phyloP scores from a whole-genome alignment of 176 grass and related monocot genomes.

The Aegilops speltoides region DNA sequence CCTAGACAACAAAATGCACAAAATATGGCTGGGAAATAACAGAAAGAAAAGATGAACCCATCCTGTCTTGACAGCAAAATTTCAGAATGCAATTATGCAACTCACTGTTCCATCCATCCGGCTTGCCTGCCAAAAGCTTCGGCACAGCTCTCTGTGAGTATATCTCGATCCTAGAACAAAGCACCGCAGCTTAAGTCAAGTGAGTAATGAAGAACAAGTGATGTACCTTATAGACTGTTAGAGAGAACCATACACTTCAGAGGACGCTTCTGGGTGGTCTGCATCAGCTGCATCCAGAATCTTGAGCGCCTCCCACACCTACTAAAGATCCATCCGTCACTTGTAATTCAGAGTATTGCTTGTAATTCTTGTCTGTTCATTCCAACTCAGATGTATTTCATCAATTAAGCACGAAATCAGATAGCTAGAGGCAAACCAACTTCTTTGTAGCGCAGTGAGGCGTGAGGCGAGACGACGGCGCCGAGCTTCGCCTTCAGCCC shows the following conservation, averaged over 20 bases:
- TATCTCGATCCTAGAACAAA: constrained; percentile 53
- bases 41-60: background rate
- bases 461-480: constrained; percentile 45
- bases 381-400: background rate
- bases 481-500: constrained; percentile 43
- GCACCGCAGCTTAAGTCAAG: background rate
- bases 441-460: constrained; percentile 43
- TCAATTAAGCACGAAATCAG: background rate
- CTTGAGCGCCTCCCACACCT: constrained; percentile 79
- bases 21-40: background rate
- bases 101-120: constrained; percentile 85
- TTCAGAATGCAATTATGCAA: constrained; percentile 11
- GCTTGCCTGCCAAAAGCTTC: constrained; percentile 67
- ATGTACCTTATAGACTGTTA: background rate
- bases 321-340: background rate
- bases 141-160: constrained; percentile 62
- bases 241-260: constrained; percentile 53
- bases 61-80: background rate
- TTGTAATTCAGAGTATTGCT: too few relatives aligned
- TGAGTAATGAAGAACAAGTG: background rate
- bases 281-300: constrained; percentile 70
- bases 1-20: constrained; percentile 38
- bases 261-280: constrained; percentile 52
- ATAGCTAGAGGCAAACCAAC: constrained; percentile 18
- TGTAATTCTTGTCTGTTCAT: background rate